Conservation (phyloP, 1,284 basidiomycete species). For the Trichosporon faecale region DNA sequence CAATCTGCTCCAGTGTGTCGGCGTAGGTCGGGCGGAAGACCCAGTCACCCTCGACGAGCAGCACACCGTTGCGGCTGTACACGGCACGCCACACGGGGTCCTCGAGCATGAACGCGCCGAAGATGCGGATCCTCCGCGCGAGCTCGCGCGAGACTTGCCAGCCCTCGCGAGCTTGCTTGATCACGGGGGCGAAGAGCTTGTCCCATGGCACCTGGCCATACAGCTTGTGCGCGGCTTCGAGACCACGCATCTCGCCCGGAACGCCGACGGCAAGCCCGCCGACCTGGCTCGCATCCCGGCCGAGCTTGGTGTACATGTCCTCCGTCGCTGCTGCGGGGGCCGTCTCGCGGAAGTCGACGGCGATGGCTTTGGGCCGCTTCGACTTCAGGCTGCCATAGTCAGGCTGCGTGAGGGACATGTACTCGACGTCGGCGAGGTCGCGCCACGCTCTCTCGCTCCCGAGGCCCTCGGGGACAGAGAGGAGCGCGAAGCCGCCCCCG, state of each 20-base stretch:
- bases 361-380: constrained; percentile 60
- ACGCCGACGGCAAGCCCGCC: constrained; percentile 81
- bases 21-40: constrained; percentile 63
- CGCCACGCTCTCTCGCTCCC: background rate
- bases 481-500: constrained; percentile 87
- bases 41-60: constrained; percentile 70
- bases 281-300: constrained; percentile 65
- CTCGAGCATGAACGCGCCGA: constrained; percentile 65
- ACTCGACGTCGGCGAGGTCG: background rate
- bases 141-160: constrained; percentile 76
- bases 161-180: constrained; percentile 64
- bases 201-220: constrained; percentile 66
- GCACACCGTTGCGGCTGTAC: constrained; percentile 71
- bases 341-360: constrained; percentile 84
- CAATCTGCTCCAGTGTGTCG: constrained; percentile 45
- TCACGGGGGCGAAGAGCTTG: constrained; percentile 69
- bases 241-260: constrained; percentile 78
- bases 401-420: background rate
- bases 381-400: background rate
- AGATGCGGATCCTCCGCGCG: constrained; percentile 63
- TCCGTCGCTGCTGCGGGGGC: constrained; percentile 68
- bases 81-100: constrained; percentile 72
- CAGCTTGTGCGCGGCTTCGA: constrained; percentile 52
- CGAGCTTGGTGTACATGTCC: constrained; percentile 71
- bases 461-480: constrained; percentile 63